Evolutionary conservation across 768 basidiomycete genomes (phyloP).

Genomic region (Serendipita vermifera): DNA sequence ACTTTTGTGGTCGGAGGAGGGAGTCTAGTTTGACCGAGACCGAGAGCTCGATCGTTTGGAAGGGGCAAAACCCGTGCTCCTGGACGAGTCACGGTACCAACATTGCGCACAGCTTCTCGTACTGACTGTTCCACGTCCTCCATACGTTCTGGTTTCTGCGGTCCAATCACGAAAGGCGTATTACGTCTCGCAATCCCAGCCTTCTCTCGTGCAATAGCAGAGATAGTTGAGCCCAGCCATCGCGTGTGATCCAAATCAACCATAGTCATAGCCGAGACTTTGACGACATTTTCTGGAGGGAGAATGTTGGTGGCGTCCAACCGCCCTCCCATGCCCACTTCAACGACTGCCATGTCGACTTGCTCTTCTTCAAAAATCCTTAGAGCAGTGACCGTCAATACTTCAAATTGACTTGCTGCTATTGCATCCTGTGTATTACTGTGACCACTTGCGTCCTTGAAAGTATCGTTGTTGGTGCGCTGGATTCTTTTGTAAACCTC

Average conservation of each 20-base stretch:
- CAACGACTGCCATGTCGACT: conserved; percentile 77
- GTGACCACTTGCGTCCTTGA: conserved; percentile 25
- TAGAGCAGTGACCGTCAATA: conserved; percentile 72
- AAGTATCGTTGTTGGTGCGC: conserved; percentile 30
- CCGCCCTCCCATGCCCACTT: conserved; percentile 91
- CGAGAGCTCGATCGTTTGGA: no score
- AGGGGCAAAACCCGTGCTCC: no score
- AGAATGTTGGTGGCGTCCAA: conserved; percentile 90
- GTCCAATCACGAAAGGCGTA: conserved; percentile 52
- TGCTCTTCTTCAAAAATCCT: conserved; percentile 50
- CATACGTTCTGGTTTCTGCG: conserved; percentile 48
- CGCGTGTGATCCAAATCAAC: conserved; percentile 91
- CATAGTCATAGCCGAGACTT: conserved; percentile 63
- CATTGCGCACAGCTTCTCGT: conserved; percentile 29
- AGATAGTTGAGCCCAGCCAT: conserved; percentile 68
- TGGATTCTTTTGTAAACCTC: conserved; percentile 36
- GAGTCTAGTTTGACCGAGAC: not conserved
- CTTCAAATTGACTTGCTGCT: conserved; percentile 66
- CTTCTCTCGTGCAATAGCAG: conserved; percentile 70
- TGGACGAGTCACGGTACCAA: conserved; percentile 18
- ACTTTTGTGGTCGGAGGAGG: not conserved
- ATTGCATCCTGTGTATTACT: not conserved
- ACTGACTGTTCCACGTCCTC: conserved; percentile 27
- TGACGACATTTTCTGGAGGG: conserved; percentile 47
- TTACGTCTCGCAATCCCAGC: conserved; percentile 59